Base-by-base conservation (phyloP, 257 asterid genomes). In the Cordia subcordata region DNA sequence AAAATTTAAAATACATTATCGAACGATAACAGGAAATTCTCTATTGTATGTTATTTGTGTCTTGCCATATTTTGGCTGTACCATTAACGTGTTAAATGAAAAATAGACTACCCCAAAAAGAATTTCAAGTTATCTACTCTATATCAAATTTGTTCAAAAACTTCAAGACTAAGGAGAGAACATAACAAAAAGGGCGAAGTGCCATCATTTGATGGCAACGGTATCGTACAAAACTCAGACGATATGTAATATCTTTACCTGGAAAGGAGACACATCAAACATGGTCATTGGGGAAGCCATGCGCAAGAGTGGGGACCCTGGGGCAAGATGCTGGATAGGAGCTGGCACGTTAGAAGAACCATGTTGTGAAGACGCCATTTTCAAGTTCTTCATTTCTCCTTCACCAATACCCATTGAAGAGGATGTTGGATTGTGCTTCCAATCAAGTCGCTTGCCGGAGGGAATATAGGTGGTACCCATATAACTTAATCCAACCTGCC, bases 401-500 rank as follows among this genome's bases (percentile, higher is more conserved):
- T n/a, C n/a, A n/a, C n/a, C n/a, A n/a, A n/a, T n/a, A 47, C 82
- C 83, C 73, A 74, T 72, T 27, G 83, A 68, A 12, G 90, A 73
- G 63, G 88, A 64, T 10, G 91, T 55, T 21, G 85, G 70, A 33
- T 53, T 67, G 71, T 82, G 92, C 75, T 87, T 85, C 97, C 97
- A 87, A 68, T 90, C 97, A 72, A 88, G 84, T 73, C 75, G 96
- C 72, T 91, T 91, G 61, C 96, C 96, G 27, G 97, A 81, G 63
- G 96, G 95, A 68, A 93, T 82, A 79, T 76, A 93, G 17, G 97
- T 79, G 57, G 98, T 69, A 65, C 99, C 97, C 97, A 93, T 86
- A 70, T 86, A 89, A 81, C 97, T 89, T 81, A 93, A 75, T 71
- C 99, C 97, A 53, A 93, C 95, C 76, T 84, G 99, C 35, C 99